These are phyloP conservation scores for Lactifluus rugatus DNA, from an alignment of 768 basidiomycete genomes.

Conservation along the genomic window DNA sequence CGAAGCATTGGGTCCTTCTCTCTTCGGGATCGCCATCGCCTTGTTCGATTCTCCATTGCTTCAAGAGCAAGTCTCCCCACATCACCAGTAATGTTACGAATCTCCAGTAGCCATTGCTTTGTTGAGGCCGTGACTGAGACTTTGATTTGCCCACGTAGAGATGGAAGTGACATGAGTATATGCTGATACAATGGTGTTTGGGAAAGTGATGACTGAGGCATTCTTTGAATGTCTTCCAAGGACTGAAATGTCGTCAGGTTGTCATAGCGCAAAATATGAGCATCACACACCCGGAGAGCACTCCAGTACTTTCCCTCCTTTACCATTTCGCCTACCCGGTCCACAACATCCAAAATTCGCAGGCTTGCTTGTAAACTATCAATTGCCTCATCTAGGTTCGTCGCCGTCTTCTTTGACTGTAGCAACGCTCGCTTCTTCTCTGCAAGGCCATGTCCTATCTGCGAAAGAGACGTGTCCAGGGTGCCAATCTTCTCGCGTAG, in stretches of 20 bases:
- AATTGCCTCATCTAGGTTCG: constrained; percentile 93
- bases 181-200: constrained; percentile 91
- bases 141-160: constrained; percentile 80
- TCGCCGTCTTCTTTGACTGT: constrained; percentile 85
- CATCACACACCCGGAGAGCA: constrained; percentile 71
- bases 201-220: constrained; percentile 80
- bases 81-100: constrained; percentile 75
- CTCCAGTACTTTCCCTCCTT: constrained; percentile 93
- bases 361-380: constrained; percentile 91
- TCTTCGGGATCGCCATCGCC: constrained; percentile 73
- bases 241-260: constrained; percentile 46
- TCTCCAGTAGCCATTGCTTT: constrained; percentile 95
- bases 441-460: constrained; percentile 78
- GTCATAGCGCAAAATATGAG: constrained; percentile 9
- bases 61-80: constrained; percentile 86
- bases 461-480: constrained; percentile 78
- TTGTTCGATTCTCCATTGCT: constrained; percentile 73
- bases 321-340: constrained; percentile 90
- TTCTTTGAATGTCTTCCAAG: constrained; percentile 86
- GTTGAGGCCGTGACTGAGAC: constrained; percentile 89
- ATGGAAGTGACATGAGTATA: constrained; percentile 85
- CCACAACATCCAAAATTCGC: constrained; percentile 84
- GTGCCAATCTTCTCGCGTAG: constrained; percentile 87
- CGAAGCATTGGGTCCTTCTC: constrained; percentile 78
- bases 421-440: constrained; percentile 90